Evolutionary conservation across 2,329 filamentous ascomycete genomes (phyloP), one percentile per base, ranked within the genome.

Genomic region (Teratosphaeria viscida): DNA sequence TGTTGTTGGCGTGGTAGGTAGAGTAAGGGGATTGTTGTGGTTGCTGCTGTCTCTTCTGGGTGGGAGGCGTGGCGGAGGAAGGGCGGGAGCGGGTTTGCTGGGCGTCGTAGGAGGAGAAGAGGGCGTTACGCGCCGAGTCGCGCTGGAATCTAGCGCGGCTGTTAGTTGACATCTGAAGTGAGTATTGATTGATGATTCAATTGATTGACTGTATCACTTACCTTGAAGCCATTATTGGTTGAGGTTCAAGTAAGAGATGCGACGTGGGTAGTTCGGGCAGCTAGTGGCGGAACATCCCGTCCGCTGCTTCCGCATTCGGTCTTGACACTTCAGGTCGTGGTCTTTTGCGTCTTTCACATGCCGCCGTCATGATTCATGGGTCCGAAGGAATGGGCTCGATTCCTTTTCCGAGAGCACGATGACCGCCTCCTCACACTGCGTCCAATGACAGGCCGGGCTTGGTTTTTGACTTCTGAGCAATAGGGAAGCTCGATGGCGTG

Each of bases 91-190:
- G 66, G 1, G 68, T 67, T 54, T 66, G 61, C 59, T 62, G 63
- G 59, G 66, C 62, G 60, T 74, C 71, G 68, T 74, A 74, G 65
- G 63, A 65, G 58, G 71, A 71, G 70, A 76, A 75, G 66, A 76
- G 73, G 58, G 73, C 69, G 58, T 73, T 71, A 67, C 74, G 74
- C 34, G 55, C 55, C 62, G 71, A 68, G 65, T 75, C 73, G 65
- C 72, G 71, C 61, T 74, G 71, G 64, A 62, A 62, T 55, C 60
- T 62, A 19, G 29, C 5, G 35, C n/a, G 43, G 26, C 53, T 54
- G 23, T 54, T 54, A 54, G 53, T 6, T 3, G 53, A 54, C 27
- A 37, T 54, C 0, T 7, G 10, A 14, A 19, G 6, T 32, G 37
- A 14, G 2, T 12, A 43, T 32, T 32, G 29, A 32, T 32, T 32